These are phyloP conservation scores for Prototheca cutis DNA, from an alignment of 163 green algal genomes.

Conservation along the genomic window DNA sequence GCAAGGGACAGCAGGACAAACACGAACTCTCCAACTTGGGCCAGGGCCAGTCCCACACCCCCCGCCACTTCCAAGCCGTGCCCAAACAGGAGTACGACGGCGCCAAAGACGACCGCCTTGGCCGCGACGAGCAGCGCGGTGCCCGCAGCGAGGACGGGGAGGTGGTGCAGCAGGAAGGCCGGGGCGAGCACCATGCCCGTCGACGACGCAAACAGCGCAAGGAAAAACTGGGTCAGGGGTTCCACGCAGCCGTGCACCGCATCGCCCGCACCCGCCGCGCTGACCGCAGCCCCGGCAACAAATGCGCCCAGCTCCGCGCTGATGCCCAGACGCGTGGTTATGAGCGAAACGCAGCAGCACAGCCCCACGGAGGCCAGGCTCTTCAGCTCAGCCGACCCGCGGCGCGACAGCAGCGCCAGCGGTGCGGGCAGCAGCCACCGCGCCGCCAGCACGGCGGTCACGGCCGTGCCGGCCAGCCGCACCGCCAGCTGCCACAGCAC, in stretches of 20 bases:
- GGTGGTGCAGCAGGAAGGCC: constrained; percentile 54
- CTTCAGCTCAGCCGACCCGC: constrained; percentile 32
- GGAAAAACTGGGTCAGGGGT: constrained; percentile 48
- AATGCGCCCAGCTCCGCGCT: constrained; percentile 80
- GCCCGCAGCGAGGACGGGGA: constrained; percentile 43
- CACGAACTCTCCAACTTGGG: constrained; percentile 85
- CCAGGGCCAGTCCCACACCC: constrained; percentile 70
- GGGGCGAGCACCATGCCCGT: constrained; percentile 83
- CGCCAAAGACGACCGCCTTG: constrained; percentile 40
- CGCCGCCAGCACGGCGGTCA: constrained; percentile 12
- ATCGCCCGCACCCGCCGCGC: constrained; percentile 43
- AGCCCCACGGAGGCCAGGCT: constrained; percentile 43
- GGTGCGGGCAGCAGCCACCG: constrained; percentile 26
- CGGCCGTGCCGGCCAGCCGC: constrained; percentile 16
- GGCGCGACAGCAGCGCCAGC: constrained; percentile 22
- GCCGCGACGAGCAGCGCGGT: constrained; percentile 29
- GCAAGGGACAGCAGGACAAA: constrained; percentile 79
- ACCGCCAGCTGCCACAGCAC: constrained; percentile 12
- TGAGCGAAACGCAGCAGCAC: constrained; percentile 52
- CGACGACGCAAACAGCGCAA: constrained; percentile 73
- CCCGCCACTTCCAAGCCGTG: constrained; percentile 44
- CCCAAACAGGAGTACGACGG: constrained; percentile 60
- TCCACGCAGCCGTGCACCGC: constrained; percentile 33
- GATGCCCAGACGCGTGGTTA: constrained; percentile 52
- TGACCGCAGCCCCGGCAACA: constrained; percentile 64